These are phyloP conservation scores for Ashbya aceris DNA, from an alignment of 1,139 yeast species.

Conservation along the genomic window DNA sequence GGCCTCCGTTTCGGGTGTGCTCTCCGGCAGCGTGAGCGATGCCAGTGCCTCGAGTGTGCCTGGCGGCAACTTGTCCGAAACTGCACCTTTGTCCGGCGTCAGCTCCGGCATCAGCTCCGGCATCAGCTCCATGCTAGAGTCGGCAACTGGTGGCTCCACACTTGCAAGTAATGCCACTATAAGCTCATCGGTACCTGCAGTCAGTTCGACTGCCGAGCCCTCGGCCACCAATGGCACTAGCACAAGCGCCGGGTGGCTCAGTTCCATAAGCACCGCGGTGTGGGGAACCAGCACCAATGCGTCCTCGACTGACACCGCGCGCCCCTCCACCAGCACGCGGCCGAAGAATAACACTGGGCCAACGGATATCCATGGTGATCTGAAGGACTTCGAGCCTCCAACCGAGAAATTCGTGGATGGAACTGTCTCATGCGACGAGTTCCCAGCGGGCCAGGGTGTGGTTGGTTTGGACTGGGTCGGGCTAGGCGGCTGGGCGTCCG, in stretches of 20 bases:
- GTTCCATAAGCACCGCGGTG: too few relatives aligned
- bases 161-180: background rate
- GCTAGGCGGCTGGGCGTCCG: conserved; percentile 89
- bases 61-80: too few relatives aligned
- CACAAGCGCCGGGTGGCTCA: too few relatives aligned
- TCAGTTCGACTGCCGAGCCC: too few relatives aligned
- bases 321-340: conserved; percentile 14
- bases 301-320: conserved; percentile 3
- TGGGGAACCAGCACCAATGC: background rate
- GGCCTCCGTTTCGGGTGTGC: too few relatives aligned
- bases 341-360: conserved; percentile 1
- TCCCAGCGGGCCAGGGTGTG: conserved; percentile 93
- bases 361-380: conserved; percentile 44
- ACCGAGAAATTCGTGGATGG: conserved; percentile 68
- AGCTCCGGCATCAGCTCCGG: conserved; percentile 14
- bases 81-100: background rate
- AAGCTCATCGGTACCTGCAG: background rate
- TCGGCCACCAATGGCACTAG: too few relatives aligned
- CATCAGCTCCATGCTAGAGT: conserved; percentile 4
- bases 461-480: conserved; percentile 71
- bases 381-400: conserved; percentile 46
- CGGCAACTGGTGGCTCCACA: background rate
- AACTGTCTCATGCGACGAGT: conserved; percentile 56
- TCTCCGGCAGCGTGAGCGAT: too few relatives aligned
- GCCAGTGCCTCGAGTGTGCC: too few relatives aligned